Conservation (phyloP, 106 monocot species). For the Triglochin maritima region DNA sequence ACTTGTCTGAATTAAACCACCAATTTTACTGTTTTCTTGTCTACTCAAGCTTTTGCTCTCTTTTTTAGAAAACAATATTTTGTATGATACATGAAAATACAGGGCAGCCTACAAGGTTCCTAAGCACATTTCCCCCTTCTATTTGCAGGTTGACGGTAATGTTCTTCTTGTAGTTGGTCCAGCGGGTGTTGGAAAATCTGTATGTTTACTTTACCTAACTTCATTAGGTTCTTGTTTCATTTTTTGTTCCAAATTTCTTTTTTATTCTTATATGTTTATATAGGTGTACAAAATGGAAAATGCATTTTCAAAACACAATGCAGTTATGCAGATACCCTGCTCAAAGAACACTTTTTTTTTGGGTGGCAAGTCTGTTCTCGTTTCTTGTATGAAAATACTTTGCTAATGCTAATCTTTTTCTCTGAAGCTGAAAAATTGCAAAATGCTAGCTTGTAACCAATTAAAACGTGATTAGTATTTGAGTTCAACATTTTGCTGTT, state of each 20-base stretch:
- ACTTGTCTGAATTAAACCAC: not conserved
- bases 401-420: too few species aligned
- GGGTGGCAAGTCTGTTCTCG: too few species aligned
- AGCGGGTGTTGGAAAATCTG: slow-evolving; percentile 92
- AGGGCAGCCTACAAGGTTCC: too few species aligned
- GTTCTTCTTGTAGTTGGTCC: slow-evolving; percentile 73
- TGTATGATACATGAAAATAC: too few species aligned
- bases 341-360: not conserved
- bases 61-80: too few species aligned
- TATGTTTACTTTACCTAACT: slow-evolving; percentile 22
- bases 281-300: not conserved
- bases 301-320: not conserved
- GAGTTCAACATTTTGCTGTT: not conserved
- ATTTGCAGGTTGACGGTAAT: slow-evolving; percentile 25
- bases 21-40: not conserved
- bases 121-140: not conserved
- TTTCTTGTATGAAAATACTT: too few species aligned
- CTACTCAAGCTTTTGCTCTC: too few species aligned
- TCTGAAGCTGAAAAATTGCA: not conserved
- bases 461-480: not conserved
- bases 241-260: not conserved
- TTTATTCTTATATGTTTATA: not conserved
- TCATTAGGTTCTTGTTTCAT: not conserved
- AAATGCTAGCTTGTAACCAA: not conserved
- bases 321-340: not conserved